Evolutionary conservation across 225 moss, liverwort and hornwort species (phyloP).

Genomic region (Climacium dendroides): DNA sequence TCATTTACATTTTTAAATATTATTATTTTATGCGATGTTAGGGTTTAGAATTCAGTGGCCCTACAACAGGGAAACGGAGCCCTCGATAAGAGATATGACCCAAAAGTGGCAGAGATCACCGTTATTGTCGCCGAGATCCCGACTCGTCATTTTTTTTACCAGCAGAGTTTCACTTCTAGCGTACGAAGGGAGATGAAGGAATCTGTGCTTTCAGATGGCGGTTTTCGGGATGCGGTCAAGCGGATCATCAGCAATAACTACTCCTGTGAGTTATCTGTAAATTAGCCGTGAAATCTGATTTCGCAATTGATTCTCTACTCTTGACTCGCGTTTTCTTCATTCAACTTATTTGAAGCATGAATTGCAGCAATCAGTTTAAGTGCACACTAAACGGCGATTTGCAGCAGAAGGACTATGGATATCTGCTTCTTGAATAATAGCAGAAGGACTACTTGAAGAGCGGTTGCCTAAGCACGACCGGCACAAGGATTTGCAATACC

Average conservation of each 20-base stretch:
- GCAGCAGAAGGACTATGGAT: not conserved
- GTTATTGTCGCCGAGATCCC: not conserved
- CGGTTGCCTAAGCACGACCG: not conserved
- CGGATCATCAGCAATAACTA: not conserved
- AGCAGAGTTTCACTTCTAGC: not conserved
- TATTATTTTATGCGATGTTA: not conserved
- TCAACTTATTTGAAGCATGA: not conserved
- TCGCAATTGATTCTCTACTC: not conserved
- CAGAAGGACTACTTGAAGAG: not conserved
- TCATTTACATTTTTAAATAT: not conserved
- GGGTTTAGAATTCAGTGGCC: not conserved
- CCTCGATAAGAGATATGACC: not conserved
- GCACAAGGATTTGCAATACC: not conserved
- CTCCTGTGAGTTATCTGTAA: not conserved
- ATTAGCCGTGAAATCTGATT: not conserved
- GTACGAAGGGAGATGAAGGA: not conserved
- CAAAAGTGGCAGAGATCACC: not conserved
- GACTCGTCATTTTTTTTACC: not conserved
- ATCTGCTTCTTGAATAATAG: not conserved
- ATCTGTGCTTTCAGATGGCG: not conserved
- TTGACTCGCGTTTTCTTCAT: not conserved
- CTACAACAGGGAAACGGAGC: not conserved
- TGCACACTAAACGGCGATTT: not conserved
- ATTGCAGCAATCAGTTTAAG: not conserved
- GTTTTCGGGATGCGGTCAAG: not conserved